phyloP scores from a whole-genome alignment of 164 flowering plant species.

The Sextonia rubra region DNA sequence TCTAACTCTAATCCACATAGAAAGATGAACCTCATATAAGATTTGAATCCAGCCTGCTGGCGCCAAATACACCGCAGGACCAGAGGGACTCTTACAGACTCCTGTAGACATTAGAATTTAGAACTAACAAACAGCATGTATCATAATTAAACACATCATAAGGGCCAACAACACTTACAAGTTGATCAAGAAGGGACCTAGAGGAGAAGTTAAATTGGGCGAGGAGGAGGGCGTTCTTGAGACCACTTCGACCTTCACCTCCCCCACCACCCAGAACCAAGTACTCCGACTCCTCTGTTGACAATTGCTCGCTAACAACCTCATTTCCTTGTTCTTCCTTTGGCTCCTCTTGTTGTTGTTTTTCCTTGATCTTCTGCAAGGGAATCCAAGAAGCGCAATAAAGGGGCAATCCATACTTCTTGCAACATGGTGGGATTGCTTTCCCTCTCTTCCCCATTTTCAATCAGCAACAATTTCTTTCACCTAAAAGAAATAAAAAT shows the following conservation, averaged over 20 bases:
- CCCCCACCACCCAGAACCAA: constrained; percentile 84
- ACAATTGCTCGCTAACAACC: constrained; percentile 8
- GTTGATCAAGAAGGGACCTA: constrained; percentile 55
- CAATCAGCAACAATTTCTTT: not conserved
- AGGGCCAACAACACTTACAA: constrained; percentile 34
- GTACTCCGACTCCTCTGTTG: constrained; percentile 11
- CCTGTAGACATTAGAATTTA: too few species aligned
- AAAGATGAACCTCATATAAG: not conserved
- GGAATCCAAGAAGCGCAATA: constrained; percentile 39
- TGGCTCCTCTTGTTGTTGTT: constrained; percentile 2
- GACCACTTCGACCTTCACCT: constrained; percentile 82
- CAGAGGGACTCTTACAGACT: too few species aligned
- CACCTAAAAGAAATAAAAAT: not conserved
- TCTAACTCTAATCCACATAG: not conserved
- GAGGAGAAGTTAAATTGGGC: constrained; percentile 50
- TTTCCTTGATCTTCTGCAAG: constrained; percentile 6
- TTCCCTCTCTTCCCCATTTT: constrained; percentile 16
- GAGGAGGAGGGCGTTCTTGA: constrained; percentile 68
- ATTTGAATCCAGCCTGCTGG: too few species aligned
- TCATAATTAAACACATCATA: not conserved
- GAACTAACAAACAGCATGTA: too few species aligned
- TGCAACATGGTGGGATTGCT: constrained; percentile 22
- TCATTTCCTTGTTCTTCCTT: constrained; percentile 9
- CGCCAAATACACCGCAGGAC: too few species aligned
- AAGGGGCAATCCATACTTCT: constrained; percentile 37